phyloP scores from a whole-genome alignment of 179 eudicot genomes.

The Corrigiola litoralis region DNA sequence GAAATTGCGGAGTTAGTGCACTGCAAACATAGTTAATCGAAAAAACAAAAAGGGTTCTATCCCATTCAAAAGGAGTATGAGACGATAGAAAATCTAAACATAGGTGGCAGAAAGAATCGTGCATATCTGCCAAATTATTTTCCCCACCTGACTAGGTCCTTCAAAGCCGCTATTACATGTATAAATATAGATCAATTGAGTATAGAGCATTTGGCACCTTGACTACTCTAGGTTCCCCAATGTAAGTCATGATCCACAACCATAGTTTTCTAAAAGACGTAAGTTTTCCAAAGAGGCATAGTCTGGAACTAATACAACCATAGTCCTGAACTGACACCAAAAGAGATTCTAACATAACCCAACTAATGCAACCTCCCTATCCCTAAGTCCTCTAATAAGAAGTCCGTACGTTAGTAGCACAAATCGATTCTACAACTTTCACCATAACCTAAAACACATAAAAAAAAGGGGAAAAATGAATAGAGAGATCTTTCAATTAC shows the following conservation, averaged over 20 bases:
- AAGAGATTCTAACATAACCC: not conserved
- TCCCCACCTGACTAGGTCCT: not conserved
- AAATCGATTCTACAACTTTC: not conserved
- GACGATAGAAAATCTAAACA: not conserved
- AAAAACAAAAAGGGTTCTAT: not conserved
- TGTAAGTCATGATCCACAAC: no score
- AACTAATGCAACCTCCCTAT: not conserved
- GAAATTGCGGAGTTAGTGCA: not conserved
- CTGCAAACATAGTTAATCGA: not conserved
- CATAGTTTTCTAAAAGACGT: no score
- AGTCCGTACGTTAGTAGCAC: not conserved
- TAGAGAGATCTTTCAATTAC: constrained; percentile 25
- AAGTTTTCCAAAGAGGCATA: no score
- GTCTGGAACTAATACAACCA: no score
- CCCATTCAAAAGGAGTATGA: not conserved
- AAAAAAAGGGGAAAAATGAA: not conserved
- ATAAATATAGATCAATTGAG: not conserved
- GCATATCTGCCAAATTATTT: not conserved
- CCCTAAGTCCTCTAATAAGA: not conserved
- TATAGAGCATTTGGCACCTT: not conserved
- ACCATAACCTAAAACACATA: not conserved
- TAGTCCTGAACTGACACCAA: not conserved
- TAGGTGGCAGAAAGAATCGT: no score
- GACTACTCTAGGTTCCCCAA: not conserved
- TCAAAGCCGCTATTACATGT: not conserved